These are phyloP conservation scores for Cadophora malorum DNA, from an alignment of 2,329 filamentous ascomycete species.

Conservation along the genomic window DNA sequence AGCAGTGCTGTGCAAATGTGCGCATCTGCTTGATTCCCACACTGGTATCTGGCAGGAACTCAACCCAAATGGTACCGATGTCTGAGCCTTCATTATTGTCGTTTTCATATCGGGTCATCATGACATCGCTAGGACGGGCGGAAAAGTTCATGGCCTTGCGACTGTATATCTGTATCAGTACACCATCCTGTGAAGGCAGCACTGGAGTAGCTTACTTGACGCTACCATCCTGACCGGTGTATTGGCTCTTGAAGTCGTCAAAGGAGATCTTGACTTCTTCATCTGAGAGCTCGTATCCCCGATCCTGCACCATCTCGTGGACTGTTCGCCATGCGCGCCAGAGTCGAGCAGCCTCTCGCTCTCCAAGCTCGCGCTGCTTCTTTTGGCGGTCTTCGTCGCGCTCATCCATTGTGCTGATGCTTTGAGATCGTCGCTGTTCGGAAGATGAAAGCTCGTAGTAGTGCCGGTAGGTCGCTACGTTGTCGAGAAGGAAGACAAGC, in stretches of 20 bases:
- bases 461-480: neutral
- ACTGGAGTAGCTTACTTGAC: conserved; percentile 64
- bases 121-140: conserved; percentile 80
- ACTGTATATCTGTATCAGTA: conserved; percentile 53
- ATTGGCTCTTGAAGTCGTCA: conserved; percentile 78
- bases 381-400: conserved; percentile 41
- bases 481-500: neutral
- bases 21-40: conserved; percentile 94
- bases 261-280: conserved; percentile 88
- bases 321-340: conserved; percentile 95
- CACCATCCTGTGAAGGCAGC: neutral
- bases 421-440: neutral
- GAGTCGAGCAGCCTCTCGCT: conserved; percentile 64
- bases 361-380: conserved; percentile 45
- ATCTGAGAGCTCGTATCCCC: conserved; percentile 91
- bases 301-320: conserved; percentile 92
- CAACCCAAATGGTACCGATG: conserved; percentile 89
- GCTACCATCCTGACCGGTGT: conserved; percentile 73
- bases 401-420: conserved; percentile 36
- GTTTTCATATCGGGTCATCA: conserved; percentile 80
- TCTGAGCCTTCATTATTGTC: conserved; percentile 74
- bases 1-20: conserved; percentile 82
- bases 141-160: conserved; percentile 87
- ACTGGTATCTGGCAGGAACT: conserved; percentile 81
- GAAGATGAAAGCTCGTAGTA: neutral